Conservation (phyloP, 2,329 filamentous ascomycete species). For the Canariomyces notabilis region DNA sequence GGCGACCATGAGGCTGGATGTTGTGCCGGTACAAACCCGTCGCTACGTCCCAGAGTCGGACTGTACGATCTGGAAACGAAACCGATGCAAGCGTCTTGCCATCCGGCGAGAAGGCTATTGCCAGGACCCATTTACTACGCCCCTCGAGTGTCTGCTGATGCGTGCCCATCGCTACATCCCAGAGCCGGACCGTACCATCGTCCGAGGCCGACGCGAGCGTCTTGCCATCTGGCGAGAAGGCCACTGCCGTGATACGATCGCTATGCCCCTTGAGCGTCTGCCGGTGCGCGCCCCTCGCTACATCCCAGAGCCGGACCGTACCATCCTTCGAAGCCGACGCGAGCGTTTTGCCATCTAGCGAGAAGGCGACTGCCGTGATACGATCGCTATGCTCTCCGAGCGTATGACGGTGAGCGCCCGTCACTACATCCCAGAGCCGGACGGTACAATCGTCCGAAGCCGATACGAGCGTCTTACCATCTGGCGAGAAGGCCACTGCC, state of each 20-base stretch:
- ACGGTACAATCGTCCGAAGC: background rate
- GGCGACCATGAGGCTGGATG: conserved; percentile 10
- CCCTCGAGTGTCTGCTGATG: background rate
- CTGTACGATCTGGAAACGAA: background rate
- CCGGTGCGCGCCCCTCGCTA: background rate
- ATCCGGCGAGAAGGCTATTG: background rate
- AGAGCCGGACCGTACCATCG: background rate
- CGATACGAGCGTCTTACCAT: conserved; percentile 9
- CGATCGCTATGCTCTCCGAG: conserved; percentile 14
- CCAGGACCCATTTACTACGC: background rate
- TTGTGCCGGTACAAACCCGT: conserved; percentile 7
- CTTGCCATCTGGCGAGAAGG: conserved; percentile 21
- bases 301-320: conserved; percentile 10
- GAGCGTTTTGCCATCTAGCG: conserved; percentile 14
- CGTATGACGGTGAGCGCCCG: conserved; percentile 5
- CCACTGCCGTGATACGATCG: conserved; percentile 12
- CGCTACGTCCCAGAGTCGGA: conserved; percentile 1
- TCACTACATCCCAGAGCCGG: conserved; percentile 10
- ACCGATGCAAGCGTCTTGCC: background rate
- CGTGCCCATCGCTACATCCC: conserved; percentile 9
- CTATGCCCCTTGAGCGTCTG: conserved; percentile 18
- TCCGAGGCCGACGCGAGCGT: background rate
- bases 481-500: conserved; percentile 22
- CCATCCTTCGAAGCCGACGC: background rate
- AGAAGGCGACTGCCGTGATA: conserved; percentile 21